Percentiles rank a stretch among this genome's conserved stretches.
These are phyloP conservation scores for Teratosphaeria pseudoeucalypti DNA, from an alignment of 2,329 filamentous ascomycete genomes.

Conservation along the genomic window DNA sequence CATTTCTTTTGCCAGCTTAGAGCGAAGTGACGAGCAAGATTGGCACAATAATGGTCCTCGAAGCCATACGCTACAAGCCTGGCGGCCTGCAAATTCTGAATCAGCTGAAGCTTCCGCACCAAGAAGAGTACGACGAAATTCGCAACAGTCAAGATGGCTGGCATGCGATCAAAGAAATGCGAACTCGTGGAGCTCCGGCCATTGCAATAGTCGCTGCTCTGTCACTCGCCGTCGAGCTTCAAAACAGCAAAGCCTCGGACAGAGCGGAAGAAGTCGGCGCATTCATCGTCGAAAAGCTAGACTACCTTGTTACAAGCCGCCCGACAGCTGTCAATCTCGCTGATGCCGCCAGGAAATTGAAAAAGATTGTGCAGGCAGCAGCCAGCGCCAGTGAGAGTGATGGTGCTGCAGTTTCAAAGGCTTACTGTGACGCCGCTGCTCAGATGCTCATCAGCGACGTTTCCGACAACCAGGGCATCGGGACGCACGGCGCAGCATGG, in stretches of 20 bases:
- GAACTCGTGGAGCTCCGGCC: conserved; percentile 71
- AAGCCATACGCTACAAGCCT: conserved; percentile 67
- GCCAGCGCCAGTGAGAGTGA: conserved; percentile 31
- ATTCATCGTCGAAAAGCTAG: conserved; percentile 65
- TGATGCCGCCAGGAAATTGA: conserved; percentile 78
- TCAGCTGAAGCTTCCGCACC: conserved; percentile 72
- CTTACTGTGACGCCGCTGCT: conserved; percentile 73
- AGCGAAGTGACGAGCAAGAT: background rate
- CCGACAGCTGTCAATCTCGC: conserved; percentile 92
- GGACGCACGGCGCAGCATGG: conserved; percentile 73
- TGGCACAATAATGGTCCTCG: conserved; percentile 47
- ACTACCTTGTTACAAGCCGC: conserved; percentile 78
- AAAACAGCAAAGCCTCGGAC: conserved; percentile 40
- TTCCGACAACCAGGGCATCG: conserved; percentile 77
- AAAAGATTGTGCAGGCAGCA: conserved; percentile 48
- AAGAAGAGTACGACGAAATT: conserved; percentile 66
- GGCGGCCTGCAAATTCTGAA: conserved; percentile 69
- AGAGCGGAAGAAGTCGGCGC: conserved; percentile 51
- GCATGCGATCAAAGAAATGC: conserved; percentile 74
- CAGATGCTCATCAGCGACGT: conserved; percentile 80
- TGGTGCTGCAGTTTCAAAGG: conserved; percentile 48
- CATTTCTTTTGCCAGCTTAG: background rate
- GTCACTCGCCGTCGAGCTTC: conserved; percentile 74
- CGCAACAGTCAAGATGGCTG: conserved; percentile 64
- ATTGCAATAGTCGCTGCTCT: conserved; percentile 97